A percentile compares a stretch with the other conserved stretches of the same genome.
These are phyloP conservation scores for Magnusiomyces fungicola DNA, from an alignment of 1,139 yeast genomes.

Conservation along the genomic window DNA sequence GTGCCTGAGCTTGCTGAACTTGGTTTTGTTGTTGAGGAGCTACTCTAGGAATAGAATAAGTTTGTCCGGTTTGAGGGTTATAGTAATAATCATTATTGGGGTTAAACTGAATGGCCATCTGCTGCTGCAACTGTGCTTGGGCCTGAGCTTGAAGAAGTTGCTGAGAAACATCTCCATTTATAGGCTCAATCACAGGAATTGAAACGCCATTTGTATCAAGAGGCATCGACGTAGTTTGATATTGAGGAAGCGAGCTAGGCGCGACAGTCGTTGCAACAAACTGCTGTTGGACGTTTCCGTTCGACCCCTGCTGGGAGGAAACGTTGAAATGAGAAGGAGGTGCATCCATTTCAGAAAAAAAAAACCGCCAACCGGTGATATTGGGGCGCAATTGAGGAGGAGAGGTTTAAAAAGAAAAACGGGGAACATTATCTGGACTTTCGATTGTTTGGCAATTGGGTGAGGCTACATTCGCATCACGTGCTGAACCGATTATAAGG, in stretches of 20 bases:
- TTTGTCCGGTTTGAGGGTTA: not conserved
- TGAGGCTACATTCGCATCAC: no score
- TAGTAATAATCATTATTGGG: not conserved
- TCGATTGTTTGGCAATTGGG: no score
- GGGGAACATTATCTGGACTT: not conserved
- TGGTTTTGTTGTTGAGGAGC: not conserved
- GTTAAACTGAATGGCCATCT: not conserved
- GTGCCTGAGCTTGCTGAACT: not conserved
- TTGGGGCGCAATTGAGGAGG: no score
- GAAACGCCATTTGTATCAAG: not conserved
- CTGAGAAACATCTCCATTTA: not conserved
- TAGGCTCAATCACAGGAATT: not conserved
- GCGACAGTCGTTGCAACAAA: not conserved
- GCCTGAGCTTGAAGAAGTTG: not conserved
- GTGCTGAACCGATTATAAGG: no score
- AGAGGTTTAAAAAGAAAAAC: not conserved
- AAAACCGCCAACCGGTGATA: no score
- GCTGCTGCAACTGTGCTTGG: conserved; percentile 7
- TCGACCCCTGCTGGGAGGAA: not conserved
- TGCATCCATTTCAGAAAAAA: conserved; percentile 5
- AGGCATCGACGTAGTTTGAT: not conserved
- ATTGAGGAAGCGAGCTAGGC: not conserved
- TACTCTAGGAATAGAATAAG: not conserved
- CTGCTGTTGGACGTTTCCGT: not conserved
- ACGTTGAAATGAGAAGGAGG: conserved; percentile 4